Evolutionary conservation across 2,329 filamentous ascomycete species (phyloP).

Genomic region (Plectosphaerella cucumerina): DNA sequence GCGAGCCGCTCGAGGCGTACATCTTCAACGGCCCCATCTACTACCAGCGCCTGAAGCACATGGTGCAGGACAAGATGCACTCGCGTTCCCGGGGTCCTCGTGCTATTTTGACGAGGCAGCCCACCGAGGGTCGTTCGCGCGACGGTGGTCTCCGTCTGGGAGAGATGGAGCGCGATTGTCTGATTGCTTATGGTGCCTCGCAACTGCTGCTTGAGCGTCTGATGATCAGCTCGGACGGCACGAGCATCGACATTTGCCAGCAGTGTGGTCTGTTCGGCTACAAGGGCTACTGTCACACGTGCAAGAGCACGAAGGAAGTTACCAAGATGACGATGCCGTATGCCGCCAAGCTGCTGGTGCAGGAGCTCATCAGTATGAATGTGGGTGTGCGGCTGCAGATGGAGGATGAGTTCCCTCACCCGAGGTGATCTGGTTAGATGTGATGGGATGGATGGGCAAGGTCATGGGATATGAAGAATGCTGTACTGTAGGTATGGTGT

Average conservation of each 20-base stretch:
- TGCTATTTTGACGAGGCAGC: constrained; percentile 89
- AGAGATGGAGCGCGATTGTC: constrained; percentile 98
- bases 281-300: constrained; percentile 90
- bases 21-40: constrained; percentile 99
- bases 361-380: constrained; percentile 98
- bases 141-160: constrained; percentile 90
- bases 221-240: constrained; percentile 91
- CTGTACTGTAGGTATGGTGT: no score
- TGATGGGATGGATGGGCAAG: no score
- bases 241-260: constrained; percentile 91
- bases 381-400: constrained; percentile 89
- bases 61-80: constrained; percentile 99
- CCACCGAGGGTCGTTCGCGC: constrained; percentile 89
- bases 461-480: no score
- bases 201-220: constrained; percentile 88
- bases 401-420: constrained; percentile 86
- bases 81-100: constrained; percentile 84
- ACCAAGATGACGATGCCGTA: constrained; percentile 96
- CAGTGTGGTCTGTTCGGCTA: constrained; percentile 93
- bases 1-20: constrained; percentile 89
- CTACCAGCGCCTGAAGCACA: constrained; percentile 99
- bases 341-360: constrained; percentile 90
- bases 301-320: constrained; percentile 78
- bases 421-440: constrained; percentile 22
- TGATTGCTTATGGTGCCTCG: constrained; percentile 94